Evolutionary conservation across 1,139 yeast genomes (phyloP), one percentile per base, ranked within the genome.

Genomic region (Debaryomyces sp.): DNA sequence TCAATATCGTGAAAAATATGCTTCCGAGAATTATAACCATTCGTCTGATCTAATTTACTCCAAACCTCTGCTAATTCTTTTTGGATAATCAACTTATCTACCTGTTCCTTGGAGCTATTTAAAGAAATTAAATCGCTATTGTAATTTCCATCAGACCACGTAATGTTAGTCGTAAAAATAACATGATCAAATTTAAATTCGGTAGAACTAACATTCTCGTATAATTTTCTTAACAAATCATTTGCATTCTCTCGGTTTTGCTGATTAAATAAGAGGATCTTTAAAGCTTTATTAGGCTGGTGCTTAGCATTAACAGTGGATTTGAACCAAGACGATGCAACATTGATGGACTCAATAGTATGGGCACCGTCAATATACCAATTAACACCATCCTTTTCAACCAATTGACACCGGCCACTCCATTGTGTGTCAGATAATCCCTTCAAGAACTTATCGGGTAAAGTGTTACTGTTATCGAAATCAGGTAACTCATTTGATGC

Each of bases 361-460:
- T 95, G 99, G 0, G 99, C 99, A 35, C 99, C 99, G 68, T 95
- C 99, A 12, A 94, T 71, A 57, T 73, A 85, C 96, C 97, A 94
- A 13, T 80, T 80, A 29, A 87, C 65, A 4, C 71, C 73, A 7
- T 73, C 74, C 37, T 77, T 75, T 5, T 66, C 61, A 30, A 90
- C 69, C 2, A 84, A 77, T 68, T 95, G 98, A 61, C 99, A 94
- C 57, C 99, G 78, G 1, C 99, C 99, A 21, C 95, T 95, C 97
- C 98, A 94, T 41, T 76, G 71, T 0, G 96, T 89, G 1, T 69
- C 53, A 47, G 78, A 82, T 38, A 95, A 73, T 0, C 98, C 99
- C 8, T 62, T 59, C 5, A 77, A 59, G 55, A 91, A 85, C 59
- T 78, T 71, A 4, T 68, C 73, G 0, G 92, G 89, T 27, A 88